Evolutionary conservation across 805 yeast species (phyloP).

Genomic region (Saccharomycopsis schoenii): DNA sequence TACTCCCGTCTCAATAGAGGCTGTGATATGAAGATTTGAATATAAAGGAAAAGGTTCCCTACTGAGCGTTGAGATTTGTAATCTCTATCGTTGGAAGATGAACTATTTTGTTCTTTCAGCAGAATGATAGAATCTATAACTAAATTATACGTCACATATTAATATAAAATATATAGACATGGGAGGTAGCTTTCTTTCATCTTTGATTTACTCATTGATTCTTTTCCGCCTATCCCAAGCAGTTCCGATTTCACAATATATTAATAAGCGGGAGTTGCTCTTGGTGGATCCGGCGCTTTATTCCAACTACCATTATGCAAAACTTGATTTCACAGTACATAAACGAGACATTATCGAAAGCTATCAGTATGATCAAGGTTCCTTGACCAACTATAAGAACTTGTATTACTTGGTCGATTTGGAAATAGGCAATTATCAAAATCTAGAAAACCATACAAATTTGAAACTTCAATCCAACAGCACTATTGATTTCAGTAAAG

Average conservation of each 20-base stretch:
- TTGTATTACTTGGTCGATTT: conserved; percentile 2
- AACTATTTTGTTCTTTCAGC: too few species aligned
- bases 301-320: neutral
- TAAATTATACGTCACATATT: too few species aligned
- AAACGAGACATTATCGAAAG: neutral
- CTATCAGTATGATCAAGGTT: neutral
- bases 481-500: neutral
- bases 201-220: neutral
- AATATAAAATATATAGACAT: too few species aligned
- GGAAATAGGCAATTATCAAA: conserved; percentile 29
- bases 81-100: too few species aligned
- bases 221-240: neutral
- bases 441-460: neutral
- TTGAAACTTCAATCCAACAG: neutral
- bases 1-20: neutral
- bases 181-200: neutral
- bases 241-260: neutral
- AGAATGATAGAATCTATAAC: too few species aligned
- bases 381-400: neutral
- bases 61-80: neutral
- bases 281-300: neutral
- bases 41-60: neutral
- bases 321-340: neutral
- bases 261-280: neutral
- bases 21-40: neutral